Percentiles rank a stretch among this genome's conserved stretches.
These are phyloP conservation scores for Clonostachys chloroleuca DNA, from an alignment of 2,329 filamentous ascomycete species.

Conservation along the genomic window DNA sequence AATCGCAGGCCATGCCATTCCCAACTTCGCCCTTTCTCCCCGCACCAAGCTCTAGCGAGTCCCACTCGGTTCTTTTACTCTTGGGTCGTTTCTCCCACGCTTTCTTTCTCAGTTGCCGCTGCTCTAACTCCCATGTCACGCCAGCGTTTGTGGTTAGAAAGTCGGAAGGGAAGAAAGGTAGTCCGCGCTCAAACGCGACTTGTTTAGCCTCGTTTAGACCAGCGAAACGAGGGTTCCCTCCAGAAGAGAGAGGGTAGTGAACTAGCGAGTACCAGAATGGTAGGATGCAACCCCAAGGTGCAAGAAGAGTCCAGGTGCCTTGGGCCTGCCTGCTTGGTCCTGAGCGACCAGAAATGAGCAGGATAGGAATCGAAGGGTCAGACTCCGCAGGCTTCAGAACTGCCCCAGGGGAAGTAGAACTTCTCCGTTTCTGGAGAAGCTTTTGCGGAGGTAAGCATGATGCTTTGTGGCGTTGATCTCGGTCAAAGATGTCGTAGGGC, in stretches of 20 bases:
- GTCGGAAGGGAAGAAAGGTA: constrained; percentile 84
- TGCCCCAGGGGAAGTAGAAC: constrained; percentile 56
- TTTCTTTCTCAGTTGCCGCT: constrained; percentile 67
- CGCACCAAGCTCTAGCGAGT: constrained; percentile 67
- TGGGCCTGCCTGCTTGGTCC: constrained; percentile 43
- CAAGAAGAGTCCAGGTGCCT: constrained; percentile 75
- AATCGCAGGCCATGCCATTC: constrained; percentile 78
- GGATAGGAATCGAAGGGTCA: constrained; percentile 75
- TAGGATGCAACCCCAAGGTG: constrained; percentile 86
- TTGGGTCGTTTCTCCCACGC: constrained; percentile 77
- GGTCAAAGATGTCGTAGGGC: constrained; percentile 60
- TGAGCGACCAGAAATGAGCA: constrained; percentile 60
- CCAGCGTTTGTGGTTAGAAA: constrained; percentile 77
- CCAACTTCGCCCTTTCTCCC: constrained; percentile 80
- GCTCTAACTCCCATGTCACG: constrained; percentile 68
- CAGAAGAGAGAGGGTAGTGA: constrained; percentile 74
- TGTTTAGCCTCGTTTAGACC: constrained; percentile 78
- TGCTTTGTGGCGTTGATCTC: constrained; percentile 59
- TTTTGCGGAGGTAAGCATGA: constrained; percentile 70
- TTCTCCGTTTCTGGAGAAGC: constrained; percentile 73
- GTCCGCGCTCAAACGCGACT: constrained; percentile 72
- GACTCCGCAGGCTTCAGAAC: constrained; percentile 49
- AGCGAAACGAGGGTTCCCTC: constrained; percentile 77
- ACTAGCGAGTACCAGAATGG: constrained; percentile 84
- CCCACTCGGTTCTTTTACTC: constrained; percentile 74